phyloP scores from a whole-genome alignment of 768 basidiomycete species.

The Mycena rebaudengoi region DNA sequence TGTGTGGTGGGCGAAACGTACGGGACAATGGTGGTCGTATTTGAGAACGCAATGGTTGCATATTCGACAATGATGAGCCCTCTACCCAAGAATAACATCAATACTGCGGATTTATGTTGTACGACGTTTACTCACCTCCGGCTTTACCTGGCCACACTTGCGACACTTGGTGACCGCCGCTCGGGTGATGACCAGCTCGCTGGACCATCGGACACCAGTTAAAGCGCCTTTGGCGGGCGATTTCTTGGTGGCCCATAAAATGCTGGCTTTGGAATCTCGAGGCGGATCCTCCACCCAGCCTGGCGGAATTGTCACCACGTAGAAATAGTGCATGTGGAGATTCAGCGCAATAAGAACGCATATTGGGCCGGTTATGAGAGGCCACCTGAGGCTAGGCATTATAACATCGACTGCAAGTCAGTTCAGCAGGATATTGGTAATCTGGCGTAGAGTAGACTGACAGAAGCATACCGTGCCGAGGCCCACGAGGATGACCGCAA shows the following conservation, averaged over 20 bases:
- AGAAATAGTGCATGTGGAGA: slow-evolving; percentile 84
- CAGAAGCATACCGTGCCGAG: slow-evolving; percentile 82
- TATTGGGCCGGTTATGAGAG: slow-evolving; percentile 67
- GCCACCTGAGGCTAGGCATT: slow-evolving; percentile 67
- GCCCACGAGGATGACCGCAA: slow-evolving; percentile 79
- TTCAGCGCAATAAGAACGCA: slow-evolving; percentile 84
- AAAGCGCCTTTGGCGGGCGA: slow-evolving; percentile 34
- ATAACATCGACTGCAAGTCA: slow-evolving; percentile 77
- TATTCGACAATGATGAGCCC: slow-evolving; percentile 92
- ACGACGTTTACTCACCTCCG: slow-evolving; percentile 58
- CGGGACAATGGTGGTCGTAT: slow-evolving; percentile 92
- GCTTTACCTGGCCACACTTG: slow-evolving; percentile 73
- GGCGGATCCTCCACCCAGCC: slow-evolving; percentile 78
- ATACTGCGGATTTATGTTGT: background rate
- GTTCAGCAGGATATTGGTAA: background rate
- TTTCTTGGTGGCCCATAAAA: slow-evolving; percentile 64
- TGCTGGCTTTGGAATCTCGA: slow-evolving; percentile 43
- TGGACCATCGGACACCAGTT: slow-evolving; percentile 59
- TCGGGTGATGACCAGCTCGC: slow-evolving; percentile 56
- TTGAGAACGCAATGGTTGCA: slow-evolving; percentile 91
- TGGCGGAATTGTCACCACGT: slow-evolving; percentile 79
- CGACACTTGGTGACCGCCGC: slow-evolving; percentile 69
- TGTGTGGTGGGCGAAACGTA: slow-evolving; percentile 49
- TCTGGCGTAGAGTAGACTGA: slow-evolving; percentile 48
- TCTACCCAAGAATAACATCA: slow-evolving; percentile 49